Evolutionary conservation across 306 rosid genomes (phyloP), one percentile per base, ranked within the genome.

Genomic region (Inga oerstediana): DNA sequence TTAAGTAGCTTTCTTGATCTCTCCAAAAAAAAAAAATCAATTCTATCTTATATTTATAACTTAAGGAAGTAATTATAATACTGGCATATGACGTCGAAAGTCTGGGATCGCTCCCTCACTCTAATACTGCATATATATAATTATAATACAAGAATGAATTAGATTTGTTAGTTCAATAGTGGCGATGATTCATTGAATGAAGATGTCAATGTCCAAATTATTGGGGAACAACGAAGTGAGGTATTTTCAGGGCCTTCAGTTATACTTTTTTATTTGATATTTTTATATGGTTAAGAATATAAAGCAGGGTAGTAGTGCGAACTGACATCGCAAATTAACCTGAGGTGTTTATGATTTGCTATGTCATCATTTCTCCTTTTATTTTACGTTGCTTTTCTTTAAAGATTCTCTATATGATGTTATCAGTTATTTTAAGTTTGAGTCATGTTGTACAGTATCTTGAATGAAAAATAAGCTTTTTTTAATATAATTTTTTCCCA

Each of bases 281-380:
- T 8, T 45, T 71, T 82, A n/a, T 19, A 8, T 27, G 45, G 24
- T 6, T 12, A 3, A 62, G 37, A 4, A 11, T 24, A 20, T 5
- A 75, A 49, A 27, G 58, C 58, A 4, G 4, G 62, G 54, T 65
- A 41, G 54, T 65, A 41, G 79, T 37, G 72, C 56, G 74, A 83
- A 44, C 64, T 8, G 19, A 80, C 64, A 67, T 24, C 45, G 68
- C 69, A 77, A 19, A 54, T 6, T 19, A 49, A 65, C 51, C 52
- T 80, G 75, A 80, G 37, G 62, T 75, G 83, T 54, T 54, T 17
- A 54, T 32, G 34, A 32, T 80, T 17, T 49, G 72, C 37, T 24
- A 64, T 77, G 15, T 41, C 19, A 67, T 37, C 56, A 61, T 24
- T 24, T 22, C 0, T 8, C 64, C 64, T 8, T 58, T 58, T 58